Evolutionary conservation across 2,329 filamentous ascomycete species (phyloP), one percentile per base, ranked within the genome.

Genomic region (Alternaria viburni): DNA sequence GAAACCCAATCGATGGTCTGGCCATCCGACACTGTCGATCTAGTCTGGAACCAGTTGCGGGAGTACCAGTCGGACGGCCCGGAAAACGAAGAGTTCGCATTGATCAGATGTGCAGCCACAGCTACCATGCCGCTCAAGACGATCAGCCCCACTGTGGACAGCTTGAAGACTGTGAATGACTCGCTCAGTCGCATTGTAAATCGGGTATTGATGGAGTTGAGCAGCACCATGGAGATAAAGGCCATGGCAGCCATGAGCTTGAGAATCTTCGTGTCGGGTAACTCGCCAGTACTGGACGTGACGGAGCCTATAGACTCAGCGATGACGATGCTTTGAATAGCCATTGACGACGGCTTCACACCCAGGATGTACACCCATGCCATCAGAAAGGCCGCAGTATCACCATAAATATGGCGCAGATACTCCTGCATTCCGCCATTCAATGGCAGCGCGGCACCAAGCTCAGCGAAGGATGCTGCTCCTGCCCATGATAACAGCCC

Each of bases 301-400:
- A 81, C 88, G 83, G 60, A 89, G 52, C 65, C 81, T 57, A 72
- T 79, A 4, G 76, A 81, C 60, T 84, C 78, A 26, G 81, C 83
- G 66, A 90, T 90, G 23, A 90, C 87, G 65, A 90, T 89, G 70
- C 85, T 86, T 26, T 90, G 82, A 50, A 90, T 90, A 10, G 88
- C 88, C 62, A 89, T 82, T 0, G 88, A 89, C 0, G 87, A 87
- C 0, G 88, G 88, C 84, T 89, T 90, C 23, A 89, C 85, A 19
- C 86, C 87, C 6, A 90, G 83, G 57, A 90, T 85, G 86, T 88
- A 90, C 0, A 88, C 87, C 88, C 88, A 90, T 0, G 87, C 87
- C 6, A 87, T 87, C 6, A 90, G 74, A 69, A 89, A 90, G n/a
- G 87, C 88, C 52, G 85, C 84, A 3, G 86, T 78, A 54, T 89